Percentiles rank a stretch among this genome's conserved stretches.
Evolutionary conservation across 192 early-diverging fungal genomes (phyloP).

Genomic region (Backusella morwellensis): DNA sequence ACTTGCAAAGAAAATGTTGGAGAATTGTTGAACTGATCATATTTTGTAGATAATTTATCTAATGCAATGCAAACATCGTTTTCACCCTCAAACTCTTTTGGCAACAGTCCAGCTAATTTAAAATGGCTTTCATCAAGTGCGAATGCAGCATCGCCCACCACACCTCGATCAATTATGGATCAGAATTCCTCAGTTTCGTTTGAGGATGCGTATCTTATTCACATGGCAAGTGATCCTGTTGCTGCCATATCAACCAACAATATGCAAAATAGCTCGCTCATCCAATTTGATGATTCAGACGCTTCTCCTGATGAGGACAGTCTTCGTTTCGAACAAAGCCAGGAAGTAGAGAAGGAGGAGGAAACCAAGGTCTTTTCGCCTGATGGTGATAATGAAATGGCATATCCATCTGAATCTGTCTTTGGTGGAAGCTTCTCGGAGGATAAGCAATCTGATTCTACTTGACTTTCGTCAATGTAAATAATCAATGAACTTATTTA

Average conservation of each 20-base stretch:
- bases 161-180: background rate
- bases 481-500: background rate
- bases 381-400: constrained; percentile 60
- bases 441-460: background rate
- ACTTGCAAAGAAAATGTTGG: background rate
- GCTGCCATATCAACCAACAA: background rate
- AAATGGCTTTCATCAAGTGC: constrained; percentile 37
- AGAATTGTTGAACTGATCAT: background rate
- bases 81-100: constrained; percentile 17
- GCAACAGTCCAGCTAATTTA: constrained; percentile 10
- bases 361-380: constrained; percentile 42
- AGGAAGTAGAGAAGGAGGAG: constrained; percentile 6
- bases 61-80: constrained; percentile 42
- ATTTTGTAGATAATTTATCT: constrained; percentile 37
- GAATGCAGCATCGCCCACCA: constrained; percentile 6
- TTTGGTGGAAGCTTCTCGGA: background rate
- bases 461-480: background rate
- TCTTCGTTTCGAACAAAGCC: constrained; percentile 9
- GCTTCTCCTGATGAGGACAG: background rate
- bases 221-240: constrained; percentile 32
- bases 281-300: constrained; percentile 31
- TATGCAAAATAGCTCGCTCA: constrained; percentile 27
- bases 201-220: constrained; percentile 58
- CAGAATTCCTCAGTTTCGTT: constrained; percentile 46
- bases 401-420: constrained; percentile 34